These are phyloP conservation scores for Penicillium digitatum DNA, from an alignment of 2,329 filamentous ascomycete genomes.

Conservation along the genomic window DNA sequence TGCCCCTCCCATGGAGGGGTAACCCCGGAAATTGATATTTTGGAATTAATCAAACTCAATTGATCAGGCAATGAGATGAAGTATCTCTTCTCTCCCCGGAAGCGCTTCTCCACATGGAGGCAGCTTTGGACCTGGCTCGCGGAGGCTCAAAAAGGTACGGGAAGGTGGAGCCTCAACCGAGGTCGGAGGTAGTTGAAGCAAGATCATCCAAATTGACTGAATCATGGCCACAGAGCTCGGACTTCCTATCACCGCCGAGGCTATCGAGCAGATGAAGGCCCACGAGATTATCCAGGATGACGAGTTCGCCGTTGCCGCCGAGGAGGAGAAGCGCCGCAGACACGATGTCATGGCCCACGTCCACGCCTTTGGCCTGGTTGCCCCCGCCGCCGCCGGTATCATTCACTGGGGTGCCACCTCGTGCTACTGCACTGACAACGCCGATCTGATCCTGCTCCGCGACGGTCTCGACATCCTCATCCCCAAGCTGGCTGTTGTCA, in stretches of 20 bases:
- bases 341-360: constrained; percentile 67
- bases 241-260: constrained; percentile 67
- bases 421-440: constrained; percentile 63
- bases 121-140: constrained; percentile 82
- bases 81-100: constrained; percentile 72
- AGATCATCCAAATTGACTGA: constrained; percentile 25
- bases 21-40: constrained; percentile 6
- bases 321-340: constrained; percentile 70
- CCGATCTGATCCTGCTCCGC: constrained; percentile 71
- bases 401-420: constrained; percentile 72
- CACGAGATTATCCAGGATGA: constrained; percentile 71
- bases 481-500: constrained; percentile 73
- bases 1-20: constrained; percentile 12
- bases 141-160: constrained; percentile 62
- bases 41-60: constrained; percentile 18
- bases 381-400: constrained; percentile 73
- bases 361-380: constrained; percentile 67
- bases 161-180: constrained; percentile 11
- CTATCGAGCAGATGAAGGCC: constrained; percentile 71
- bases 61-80: constrained; percentile 61
- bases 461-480: constrained; percentile 72
- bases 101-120: constrained; percentile 73
- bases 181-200: constrained; percentile 10
- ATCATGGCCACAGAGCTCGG: constrained; percentile 58
- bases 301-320: constrained; percentile 68